Percentiles rank a stretch among this genome's conserved stretches.
These are phyloP conservation scores for Wallacemonas sp. DNA, from an alignment of 208 protist genomes.

Conservation along the genomic window DNA sequence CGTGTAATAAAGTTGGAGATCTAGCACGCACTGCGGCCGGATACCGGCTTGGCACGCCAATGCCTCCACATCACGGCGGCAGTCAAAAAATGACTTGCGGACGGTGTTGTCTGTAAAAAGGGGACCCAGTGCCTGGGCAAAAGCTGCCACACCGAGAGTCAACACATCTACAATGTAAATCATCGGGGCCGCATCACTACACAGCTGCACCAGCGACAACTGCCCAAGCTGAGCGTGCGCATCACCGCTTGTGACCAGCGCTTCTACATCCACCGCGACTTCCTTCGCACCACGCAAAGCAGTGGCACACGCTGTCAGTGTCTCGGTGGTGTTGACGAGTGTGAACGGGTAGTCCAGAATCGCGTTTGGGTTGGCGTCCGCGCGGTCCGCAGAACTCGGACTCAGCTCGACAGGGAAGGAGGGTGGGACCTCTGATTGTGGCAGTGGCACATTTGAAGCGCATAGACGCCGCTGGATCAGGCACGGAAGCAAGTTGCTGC, in stretches of 20 bases:
- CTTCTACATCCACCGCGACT: slow-evolving; percentile 86
- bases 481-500: too few species aligned
- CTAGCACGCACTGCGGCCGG: slow-evolving; percentile 55
- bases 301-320: slow-evolving; percentile 36
- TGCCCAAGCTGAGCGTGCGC: slow-evolving; percentile 61
- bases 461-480: too few species aligned
- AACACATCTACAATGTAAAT: slow-evolving; percentile 89
- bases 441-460: too few species aligned
- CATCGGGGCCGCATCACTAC: slow-evolving; percentile 44
- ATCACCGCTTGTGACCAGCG: slow-evolving; percentile 61
- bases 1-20: slow-evolving; percentile 87
- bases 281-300: slow-evolving; percentile 33
- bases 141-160: slow-evolving; percentile 38
- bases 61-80: slow-evolving; percentile 87
- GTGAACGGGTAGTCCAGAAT: slow-evolving; percentile 69
- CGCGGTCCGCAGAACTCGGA: not conserved
- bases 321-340: slow-evolving; percentile 52
- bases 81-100: slow-evolving; percentile 88
- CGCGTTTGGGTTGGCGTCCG: not conserved
- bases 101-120: slow-evolving; percentile 46
- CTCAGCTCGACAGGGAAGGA: not conserved
- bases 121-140: slow-evolving; percentile 32
- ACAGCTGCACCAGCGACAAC: slow-evolving; percentile 84
- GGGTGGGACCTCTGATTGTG: not conserved
- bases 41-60: slow-evolving; percentile 77